phyloP scores from a whole-genome alignment of 345 rosid genomes.

The Isatis tinctoria region DNA sequence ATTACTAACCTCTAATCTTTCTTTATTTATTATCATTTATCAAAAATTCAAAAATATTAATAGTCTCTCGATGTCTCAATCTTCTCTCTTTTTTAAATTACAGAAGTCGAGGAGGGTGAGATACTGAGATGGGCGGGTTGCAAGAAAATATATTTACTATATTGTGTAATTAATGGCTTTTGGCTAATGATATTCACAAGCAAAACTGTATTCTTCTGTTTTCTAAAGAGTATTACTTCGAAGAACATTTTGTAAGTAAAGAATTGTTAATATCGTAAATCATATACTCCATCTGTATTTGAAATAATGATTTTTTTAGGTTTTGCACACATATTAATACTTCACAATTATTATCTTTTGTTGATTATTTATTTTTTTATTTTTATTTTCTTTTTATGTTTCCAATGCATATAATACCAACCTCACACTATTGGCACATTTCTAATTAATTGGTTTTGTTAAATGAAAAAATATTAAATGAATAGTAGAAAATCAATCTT shows the following conservation, averaged over 20 bases:
- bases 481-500: no score
- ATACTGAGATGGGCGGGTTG: slow-evolving; percentile 13
- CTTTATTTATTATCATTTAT: not conserved
- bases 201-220: not conserved
- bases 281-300: not conserved
- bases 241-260: not conserved
- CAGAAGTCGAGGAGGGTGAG: slow-evolving; percentile 18
- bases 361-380: no score
- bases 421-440: no score
- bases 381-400: no score
- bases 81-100: slow-evolving; percentile 10
- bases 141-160: not conserved
- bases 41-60: not conserved
- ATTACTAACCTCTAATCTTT: slow-evolving; percentile 5
- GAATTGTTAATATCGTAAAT: not conserved
- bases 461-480: no score
- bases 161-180: not conserved
- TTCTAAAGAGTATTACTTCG: not conserved
- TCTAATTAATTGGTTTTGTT: no score
- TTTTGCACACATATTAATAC: no score
- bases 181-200: not conserved
- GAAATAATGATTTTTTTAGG: no score
- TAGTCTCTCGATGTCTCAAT: not conserved
- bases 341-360: no score
- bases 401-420: no score